Evolutionary conservation across 495 filamentous ascomycete genomes (phyloP), one percentile per base, ranked within the genome.

Genomic region (Acidiella bohemica): DNA sequence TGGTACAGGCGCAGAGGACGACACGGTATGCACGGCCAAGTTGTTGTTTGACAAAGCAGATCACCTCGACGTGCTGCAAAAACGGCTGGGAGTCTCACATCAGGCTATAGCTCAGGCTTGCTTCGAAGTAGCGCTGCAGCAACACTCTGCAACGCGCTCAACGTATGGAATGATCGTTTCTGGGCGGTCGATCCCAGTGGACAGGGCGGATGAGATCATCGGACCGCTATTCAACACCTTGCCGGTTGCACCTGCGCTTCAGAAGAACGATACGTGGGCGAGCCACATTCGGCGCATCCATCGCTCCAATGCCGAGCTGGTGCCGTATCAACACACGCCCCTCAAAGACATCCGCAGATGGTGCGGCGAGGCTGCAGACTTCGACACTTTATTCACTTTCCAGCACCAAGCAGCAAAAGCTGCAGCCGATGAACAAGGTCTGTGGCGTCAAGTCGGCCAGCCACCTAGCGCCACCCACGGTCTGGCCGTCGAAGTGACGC

Each of bases 181-280:
- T 13, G 83, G 83, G 2, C 67, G 83, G 36, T 66, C 71, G 9
- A 67, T 93, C 2, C 68, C 78, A 18, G 54, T 78, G 14, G 68
- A 78, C 20, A 69, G 64, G 0, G 70, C 75, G 11, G 84, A 93
- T 24, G 59, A 66, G 7, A 69, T 80, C 6, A 71, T 87, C 37
- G 90, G 90, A 0, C 88, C 88, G 0, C 57, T 93, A 3, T 93
- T 96, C 67, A 96, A 95, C 58, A 94, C 87, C 0, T 64, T 94
- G 0, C 83, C 87, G 6, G 80, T 78, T 51, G 59, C 66, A 26
- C 54, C 77, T 10, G 54, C 67, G 7, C 39, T 70, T 7, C 51
- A 60, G 19, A 47, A 59, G 12, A 35, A 59, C n/a, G 60, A 67
- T 12, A 73, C 60, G 7, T 76, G 68, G 67, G 44, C 55, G 10